Conservation (phyloP, 2,329 filamentous ascomycete species). For the Alternaria sp. region DNA sequence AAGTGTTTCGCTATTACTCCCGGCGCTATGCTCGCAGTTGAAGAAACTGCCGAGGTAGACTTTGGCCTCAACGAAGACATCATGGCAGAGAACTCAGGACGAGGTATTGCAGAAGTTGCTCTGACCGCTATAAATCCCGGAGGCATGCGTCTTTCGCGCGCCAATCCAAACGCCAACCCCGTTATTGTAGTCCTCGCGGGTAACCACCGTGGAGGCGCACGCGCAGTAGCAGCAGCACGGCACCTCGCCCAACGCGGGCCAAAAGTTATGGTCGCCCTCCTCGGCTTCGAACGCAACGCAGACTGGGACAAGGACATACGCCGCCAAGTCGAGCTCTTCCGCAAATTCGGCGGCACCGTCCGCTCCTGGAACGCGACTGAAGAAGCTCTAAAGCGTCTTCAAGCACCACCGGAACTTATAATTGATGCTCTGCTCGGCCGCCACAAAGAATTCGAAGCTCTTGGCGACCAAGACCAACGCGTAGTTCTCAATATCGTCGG, state of each 20-base stretch:
- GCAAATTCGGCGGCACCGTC: slow-evolving; percentile 80
- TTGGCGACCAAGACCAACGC: slow-evolving; percentile 81
- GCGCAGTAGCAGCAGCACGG: slow-evolving; percentile 83
- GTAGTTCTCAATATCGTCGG: slow-evolving; percentile 89
- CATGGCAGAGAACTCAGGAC: slow-evolving; percentile 88
- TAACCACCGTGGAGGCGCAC: slow-evolving; percentile 89
- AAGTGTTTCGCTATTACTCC: slow-evolving; percentile 67
- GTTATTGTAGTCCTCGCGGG: slow-evolving; percentile 83
- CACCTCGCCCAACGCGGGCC: slow-evolving; percentile 85
- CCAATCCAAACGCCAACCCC: slow-evolving; percentile 57
- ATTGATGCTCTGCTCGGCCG: slow-evolving; percentile 88
- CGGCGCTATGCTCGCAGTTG: slow-evolving; percentile 88
- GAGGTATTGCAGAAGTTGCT: slow-evolving; percentile 85
- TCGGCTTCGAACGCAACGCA: slow-evolving; percentile 82
- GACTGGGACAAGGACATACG: slow-evolving; percentile 81
- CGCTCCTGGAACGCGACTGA: slow-evolving; percentile 66
- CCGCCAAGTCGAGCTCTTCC: slow-evolving; percentile 83
- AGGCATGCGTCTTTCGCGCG: slow-evolving; percentile 61
- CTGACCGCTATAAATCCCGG: slow-evolving; percentile 69
- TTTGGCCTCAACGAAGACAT: slow-evolving; percentile 87
- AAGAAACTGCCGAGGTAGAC: slow-evolving; percentile 88
- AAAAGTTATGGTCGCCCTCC: slow-evolving; percentile 80
- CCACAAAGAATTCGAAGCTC: slow-evolving; percentile 86
- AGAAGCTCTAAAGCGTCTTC: slow-evolving; percentile 59
- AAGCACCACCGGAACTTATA: slow-evolving; percentile 76